Evolutionary conservation across 1,284 basidiomycete genomes (phyloP), one percentile per base, ranked within the genome.

Genomic region (Ustilago bromivora): DNA sequence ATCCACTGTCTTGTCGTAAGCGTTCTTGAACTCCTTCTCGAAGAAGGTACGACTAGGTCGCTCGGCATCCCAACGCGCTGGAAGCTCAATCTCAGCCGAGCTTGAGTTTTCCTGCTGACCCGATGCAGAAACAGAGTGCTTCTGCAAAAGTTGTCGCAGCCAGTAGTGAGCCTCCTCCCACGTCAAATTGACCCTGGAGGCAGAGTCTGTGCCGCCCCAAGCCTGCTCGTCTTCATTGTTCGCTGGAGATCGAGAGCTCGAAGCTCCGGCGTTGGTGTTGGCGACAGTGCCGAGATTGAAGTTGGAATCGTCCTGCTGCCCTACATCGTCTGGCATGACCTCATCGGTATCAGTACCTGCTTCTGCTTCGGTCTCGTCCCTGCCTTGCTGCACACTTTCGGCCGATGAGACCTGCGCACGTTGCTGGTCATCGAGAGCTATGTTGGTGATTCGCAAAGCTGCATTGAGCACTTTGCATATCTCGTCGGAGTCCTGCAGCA

Each of bases 151-250:
- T 28, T 43, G 12, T 4, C 34, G 66, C 13, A 76, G 46, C 78
- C 78, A 79, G 54, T 74, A 77, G 4, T 54, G 55, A 32, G 78
- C 78, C 52, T 79, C 78, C 15, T 69, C 75, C 73, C 77, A 76
- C 9, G 58, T 65, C 17, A 76, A 52, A 23, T 71, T 64, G 53
- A 71, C 28, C 28, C 65, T 60, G 17, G 38, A 28, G 12, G 58
- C 32, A 10, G 58, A 17, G 12, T 71, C 73, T 12, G 49, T 31
- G 5, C 59, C 52, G 1, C 35, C 53, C 57, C 63, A 56, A 12
- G 60, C 57, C 40, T 56, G 56, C 28, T 66, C 51, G 19, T 53
- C 63, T 3, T 23, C 23, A 4, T 13, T 23, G 12, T 53, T 41
- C 5, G 59, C 32, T 41, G 36, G 28, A 10, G 56, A 41, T 15